Base-by-base conservation (phyloP, 768 basidiomycete genomes). In the Nidularia sp. region DNA sequence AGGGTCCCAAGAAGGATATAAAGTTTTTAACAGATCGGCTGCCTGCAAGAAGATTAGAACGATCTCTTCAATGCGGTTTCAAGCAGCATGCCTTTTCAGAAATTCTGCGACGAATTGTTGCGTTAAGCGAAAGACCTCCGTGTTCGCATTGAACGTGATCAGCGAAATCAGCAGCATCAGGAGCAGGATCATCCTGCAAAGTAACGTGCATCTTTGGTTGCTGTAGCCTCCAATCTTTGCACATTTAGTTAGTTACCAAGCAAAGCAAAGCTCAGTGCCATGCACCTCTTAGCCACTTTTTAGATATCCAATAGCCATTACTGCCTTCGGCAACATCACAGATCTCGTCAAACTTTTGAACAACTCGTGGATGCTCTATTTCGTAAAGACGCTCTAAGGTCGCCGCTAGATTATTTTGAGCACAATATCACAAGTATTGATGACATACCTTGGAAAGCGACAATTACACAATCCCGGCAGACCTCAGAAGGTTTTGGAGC, bases 141-240 rank as follows among this genome's bases (percentile, higher is more conserved):
- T 94, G 92, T 61, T 86, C 85, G 62, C 92, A 94, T 2, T 69
- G 62, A 47, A 93, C 84, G 61, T 93, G 79, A 34, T 65, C 62
- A 42, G 65, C 58, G 64, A 76, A 93, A 31, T 80, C 78, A 4
- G 64, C 62, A 29, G 79, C 72, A 60, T 85, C 83, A 4, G 92
- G 92, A 10, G 79, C 68, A 7, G 86, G 88, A 66, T 94, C 92
- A 25, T 63, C 67, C 60, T 80, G 62, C 36, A 69, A 72, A 35
- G 66, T 59, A 31, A 70, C 67, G 62, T 93, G 91, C 88, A 93
- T 90, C 66, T 81, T 88, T 22, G 92, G 92, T 58, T 78, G 86
- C 44, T 66, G 60, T 49, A 81, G 66, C 62, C 73, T 73, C 92
- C 92, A 94, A 64, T 90, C 92, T 93, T 34, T 56, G 15, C 34